A percentile compares a stretch with the other conserved stretches of the same genome.
phyloP scores from a whole-genome alignment of 2,329 filamentous ascomycete species.

The Claviceps africana region DNA sequence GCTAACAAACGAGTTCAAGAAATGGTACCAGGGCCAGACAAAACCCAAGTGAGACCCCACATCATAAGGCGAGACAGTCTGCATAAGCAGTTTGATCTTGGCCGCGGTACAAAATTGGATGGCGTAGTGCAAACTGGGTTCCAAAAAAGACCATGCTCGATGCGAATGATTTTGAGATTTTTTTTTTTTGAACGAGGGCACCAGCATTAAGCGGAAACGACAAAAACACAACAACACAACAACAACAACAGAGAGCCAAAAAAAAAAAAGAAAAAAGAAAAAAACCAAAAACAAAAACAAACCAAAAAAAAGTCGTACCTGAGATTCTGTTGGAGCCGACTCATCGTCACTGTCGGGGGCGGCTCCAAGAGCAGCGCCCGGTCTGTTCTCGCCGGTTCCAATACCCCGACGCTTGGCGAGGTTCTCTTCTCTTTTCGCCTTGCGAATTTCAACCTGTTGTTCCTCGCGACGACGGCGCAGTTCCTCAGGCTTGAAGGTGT shows the following conservation, averaged over 20 bases:
- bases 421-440: conserved; percentile 97
- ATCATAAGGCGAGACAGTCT: conserved; percentile 10
- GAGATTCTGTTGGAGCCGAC: conserved; percentile 81
- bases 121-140: neutral
- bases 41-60: conserved; percentile 18
- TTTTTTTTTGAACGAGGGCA: neutral
- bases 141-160: conserved; percentile 2
- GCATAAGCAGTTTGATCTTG: neutral
- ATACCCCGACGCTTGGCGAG: conserved; percentile 96
- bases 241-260: neutral
- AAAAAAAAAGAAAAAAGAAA: neutral
- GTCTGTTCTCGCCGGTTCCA: conserved; percentile 62
- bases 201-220: neutral
- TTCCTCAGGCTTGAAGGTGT: conserved; percentile 97
- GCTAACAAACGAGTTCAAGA: neutral
- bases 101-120: neutral
- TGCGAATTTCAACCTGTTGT: conserved; percentile 97
- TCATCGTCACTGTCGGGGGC: conserved; percentile 97
- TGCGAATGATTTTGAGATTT: no score
- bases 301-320: conserved; percentile 49
- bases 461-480: conserved; percentile 95
- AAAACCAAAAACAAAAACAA: no score
- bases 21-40: conserved; percentile 21
- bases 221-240: neutral
- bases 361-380: conserved; percentile 70